These are phyloP conservation scores for Bacidia rubella DNA, from an alignment of 495 filamentous ascomycete species.

Conservation along the genomic window DNA sequence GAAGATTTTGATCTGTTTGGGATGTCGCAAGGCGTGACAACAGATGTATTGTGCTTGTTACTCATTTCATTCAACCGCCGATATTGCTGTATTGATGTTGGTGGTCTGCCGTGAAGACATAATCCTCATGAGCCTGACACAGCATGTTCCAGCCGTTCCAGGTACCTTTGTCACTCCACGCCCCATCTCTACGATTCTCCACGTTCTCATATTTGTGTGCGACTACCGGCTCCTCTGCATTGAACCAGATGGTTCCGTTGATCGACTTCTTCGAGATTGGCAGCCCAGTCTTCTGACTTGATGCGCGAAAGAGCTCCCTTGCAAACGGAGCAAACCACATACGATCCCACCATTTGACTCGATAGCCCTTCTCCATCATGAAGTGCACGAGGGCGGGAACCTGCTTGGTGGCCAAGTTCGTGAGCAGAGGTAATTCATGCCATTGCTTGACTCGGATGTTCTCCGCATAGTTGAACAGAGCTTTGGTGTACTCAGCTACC, in stretches of 20 bases:
- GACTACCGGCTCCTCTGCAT: slow-evolving; percentile 8
- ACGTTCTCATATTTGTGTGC: slow-evolving; percentile 11
- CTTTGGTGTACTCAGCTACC: slow-evolving; percentile 21
- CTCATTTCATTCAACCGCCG: neutral
- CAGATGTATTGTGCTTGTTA: neutral
- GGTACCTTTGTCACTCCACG: slow-evolving; percentile 9
- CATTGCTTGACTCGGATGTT: slow-evolving; percentile 3
- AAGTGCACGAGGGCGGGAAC: slow-evolving; percentile 16
- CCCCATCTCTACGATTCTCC: slow-evolving; percentile 9
- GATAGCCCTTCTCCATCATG: slow-evolving; percentile 14
- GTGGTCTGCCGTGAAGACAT: slow-evolving; percentile 1
- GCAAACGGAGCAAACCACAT: slow-evolving; percentile 16
- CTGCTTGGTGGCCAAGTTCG: slow-evolving; percentile 15
- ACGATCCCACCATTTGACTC: slow-evolving; percentile 11
- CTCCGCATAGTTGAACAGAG: slow-evolving; percentile 16
- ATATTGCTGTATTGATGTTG: neutral
- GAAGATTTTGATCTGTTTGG: too few relatives aligned
- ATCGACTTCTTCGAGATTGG: slow-evolving; percentile 8
- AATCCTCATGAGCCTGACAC: slow-evolving; percentile 11
- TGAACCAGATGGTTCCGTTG: slow-evolving; percentile 13
- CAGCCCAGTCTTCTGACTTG: slow-evolving; percentile 1
- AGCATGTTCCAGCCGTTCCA: slow-evolving; percentile 13
- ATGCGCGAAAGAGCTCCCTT: slow-evolving; percentile 12
- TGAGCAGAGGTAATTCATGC: slow-evolving; percentile 10
- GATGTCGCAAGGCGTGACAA: neutral